Evolutionary conservation across 2,329 filamentous ascomycete genomes (phyloP).

Genomic region (Fusarium sp.): DNA sequence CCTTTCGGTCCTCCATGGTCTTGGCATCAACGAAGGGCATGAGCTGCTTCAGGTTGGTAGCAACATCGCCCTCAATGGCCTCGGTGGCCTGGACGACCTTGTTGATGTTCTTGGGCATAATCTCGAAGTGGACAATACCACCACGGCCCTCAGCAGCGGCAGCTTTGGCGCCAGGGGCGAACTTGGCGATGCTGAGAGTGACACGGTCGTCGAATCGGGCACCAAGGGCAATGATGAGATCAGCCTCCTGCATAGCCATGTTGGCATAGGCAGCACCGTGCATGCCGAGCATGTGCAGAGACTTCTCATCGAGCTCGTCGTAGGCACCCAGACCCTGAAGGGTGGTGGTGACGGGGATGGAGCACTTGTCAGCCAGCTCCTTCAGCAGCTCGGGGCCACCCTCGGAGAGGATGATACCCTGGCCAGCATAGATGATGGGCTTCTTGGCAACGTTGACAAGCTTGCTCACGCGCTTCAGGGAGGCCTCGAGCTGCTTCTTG

Average conservation of each 20-base stretch:
- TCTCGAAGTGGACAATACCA: slow-evolving; percentile 97
- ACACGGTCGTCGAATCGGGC: slow-evolving; percentile 97
- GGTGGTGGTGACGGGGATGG: slow-evolving; percentile 95
- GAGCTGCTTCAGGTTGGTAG: slow-evolving; percentile 79
- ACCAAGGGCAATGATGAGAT: slow-evolving; percentile 94
- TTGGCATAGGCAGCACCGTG: slow-evolving; percentile 97
- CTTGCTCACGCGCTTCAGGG: slow-evolving; percentile 81
- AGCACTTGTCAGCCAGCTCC: slow-evolving; percentile 88
- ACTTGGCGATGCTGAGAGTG: slow-evolving; percentile 83
- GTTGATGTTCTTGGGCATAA: slow-evolving; percentile 99
- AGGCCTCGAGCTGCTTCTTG: slow-evolving; percentile 77
- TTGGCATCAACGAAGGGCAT: slow-evolving; percentile 77
- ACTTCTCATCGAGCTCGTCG: slow-evolving; percentile 93
- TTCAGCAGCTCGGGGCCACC: slow-evolving; percentile 84
- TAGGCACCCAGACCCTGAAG: slow-evolving; percentile 93
- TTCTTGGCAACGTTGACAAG: slow-evolving; percentile 92
- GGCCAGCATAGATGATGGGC: slow-evolving; percentile 94
- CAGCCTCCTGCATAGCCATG: slow-evolving; percentile 96
- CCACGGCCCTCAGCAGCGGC: slow-evolving; percentile 88
- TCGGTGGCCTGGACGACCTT: slow-evolving; percentile 98
- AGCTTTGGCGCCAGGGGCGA: slow-evolving; percentile 87
- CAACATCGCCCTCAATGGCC: slow-evolving; percentile 93
- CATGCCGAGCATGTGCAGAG: slow-evolving; percentile 98
- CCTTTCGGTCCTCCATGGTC: slow-evolving; percentile 73
- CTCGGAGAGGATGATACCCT: slow-evolving; percentile 84